These are phyloP conservation scores for Alternaria alternata DNA, from an alignment of 2,329 filamentous ascomycete genomes.

Conservation along the genomic window DNA sequence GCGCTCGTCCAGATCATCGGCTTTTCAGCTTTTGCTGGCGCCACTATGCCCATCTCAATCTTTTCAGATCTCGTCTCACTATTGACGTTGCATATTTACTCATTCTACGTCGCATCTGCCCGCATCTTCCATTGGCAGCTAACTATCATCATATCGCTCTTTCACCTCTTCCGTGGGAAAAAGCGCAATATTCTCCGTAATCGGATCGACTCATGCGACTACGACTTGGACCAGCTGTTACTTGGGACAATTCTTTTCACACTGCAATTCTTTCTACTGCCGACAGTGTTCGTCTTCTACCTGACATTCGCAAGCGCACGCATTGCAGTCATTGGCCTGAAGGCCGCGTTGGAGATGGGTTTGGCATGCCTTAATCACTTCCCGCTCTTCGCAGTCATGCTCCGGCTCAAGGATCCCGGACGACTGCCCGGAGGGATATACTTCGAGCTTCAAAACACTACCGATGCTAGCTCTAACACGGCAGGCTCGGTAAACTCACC, in stretches of 20 bases:
- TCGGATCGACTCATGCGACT: conserved; percentile 98
- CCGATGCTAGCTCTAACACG: conserved; percentile 47
- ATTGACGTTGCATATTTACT: conserved; percentile 95
- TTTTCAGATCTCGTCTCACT: conserved; percentile 93
- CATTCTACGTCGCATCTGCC: conserved; percentile 95
- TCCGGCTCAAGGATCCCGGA: conserved; percentile 89
- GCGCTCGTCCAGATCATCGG: conserved; percentile 91
- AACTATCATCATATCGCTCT: conserved; percentile 95
- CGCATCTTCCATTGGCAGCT: conserved; percentile 99
- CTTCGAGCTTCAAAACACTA: conserved; percentile 85
- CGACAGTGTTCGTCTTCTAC: conserved; percentile 96
- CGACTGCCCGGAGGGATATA: conserved; percentile 88
- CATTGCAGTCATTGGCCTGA: conserved; percentile 93
- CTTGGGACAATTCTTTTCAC: conserved; percentile 97
- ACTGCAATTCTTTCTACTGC: conserved; percentile 90
- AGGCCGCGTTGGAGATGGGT: conserved; percentile 88
- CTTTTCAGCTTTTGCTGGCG: conserved; percentile 92
- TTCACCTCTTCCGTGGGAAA: conserved; percentile 97
- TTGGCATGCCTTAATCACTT: conserved; percentile 97
- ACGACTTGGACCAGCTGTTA: conserved; percentile 94
- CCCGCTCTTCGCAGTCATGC: conserved; percentile 94
- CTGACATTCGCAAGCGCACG: conserved; percentile 92
- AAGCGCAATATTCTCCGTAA: conserved; percentile 97
- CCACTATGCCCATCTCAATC: conserved; percentile 94
- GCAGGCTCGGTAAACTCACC: conserved; percentile 53